Evolutionary conservation across 148 eudicot genomes (phyloP).

Genomic region (Amaranthus hypochondriacus): DNA sequence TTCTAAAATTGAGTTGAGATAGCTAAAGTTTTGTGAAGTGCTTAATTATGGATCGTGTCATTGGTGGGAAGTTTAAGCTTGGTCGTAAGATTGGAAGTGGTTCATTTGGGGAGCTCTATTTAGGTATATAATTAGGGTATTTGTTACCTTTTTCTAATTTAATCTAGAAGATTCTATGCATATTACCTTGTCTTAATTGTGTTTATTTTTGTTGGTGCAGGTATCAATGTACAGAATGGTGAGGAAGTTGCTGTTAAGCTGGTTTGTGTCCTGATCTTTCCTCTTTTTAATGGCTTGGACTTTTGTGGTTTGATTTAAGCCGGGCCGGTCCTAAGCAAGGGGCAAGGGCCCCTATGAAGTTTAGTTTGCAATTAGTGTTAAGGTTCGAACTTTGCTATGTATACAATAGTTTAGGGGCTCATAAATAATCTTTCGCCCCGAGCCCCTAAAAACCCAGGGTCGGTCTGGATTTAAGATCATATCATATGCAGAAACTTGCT

Average conservation of each 20-base stretch:
- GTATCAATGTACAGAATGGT: constrained; percentile 73
- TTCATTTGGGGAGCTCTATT: constrained; percentile 73
- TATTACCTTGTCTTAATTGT: constrained; percentile 2
- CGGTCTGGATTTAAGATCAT: neutral
- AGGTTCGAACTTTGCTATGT: too few species aligned
- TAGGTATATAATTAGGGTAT: constrained; percentile 35
- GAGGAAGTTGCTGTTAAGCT: constrained; percentile 91
- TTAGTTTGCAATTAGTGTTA: too few species aligned
- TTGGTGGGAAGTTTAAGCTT: constrained; percentile 75
- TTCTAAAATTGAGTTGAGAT: neutral
- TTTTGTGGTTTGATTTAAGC: neutral
- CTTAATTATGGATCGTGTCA: constrained; percentile 50
- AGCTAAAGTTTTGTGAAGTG: constrained; percentile 13
- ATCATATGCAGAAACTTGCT: too few species aligned
- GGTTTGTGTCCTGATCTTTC: constrained; percentile 44
- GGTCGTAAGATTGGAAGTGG: constrained; percentile 81
- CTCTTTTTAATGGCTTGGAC: neutral
- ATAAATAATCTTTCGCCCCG: too few species aligned
- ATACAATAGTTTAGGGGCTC: too few species aligned
- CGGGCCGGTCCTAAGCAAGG: neutral
- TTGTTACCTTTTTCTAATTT: neutral
- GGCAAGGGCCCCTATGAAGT: too few species aligned
- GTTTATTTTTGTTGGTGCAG: constrained; percentile 29
- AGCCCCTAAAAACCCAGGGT: too few species aligned
- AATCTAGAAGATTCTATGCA: neutral